Evolutionary conservation across 345 rosid genomes (phyloP).

Genomic region (Psidium guajava): DNA sequence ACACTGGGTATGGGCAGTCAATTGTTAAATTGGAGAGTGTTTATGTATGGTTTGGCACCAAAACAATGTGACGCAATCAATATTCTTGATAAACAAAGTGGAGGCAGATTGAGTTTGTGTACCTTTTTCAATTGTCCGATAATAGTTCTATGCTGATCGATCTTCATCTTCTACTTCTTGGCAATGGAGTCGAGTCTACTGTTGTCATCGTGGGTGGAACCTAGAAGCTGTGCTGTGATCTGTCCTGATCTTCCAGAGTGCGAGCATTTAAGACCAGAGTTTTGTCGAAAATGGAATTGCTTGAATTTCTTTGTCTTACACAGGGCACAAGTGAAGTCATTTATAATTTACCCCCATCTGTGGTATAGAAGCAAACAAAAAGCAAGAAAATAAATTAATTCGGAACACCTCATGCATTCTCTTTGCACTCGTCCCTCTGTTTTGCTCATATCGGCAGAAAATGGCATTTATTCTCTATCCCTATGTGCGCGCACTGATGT

Average conservation of each 20-base stretch:
- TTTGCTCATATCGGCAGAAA: background rate
- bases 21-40: background rate
- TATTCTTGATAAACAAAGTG: background rate
- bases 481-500: background rate
- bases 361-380: background rate
- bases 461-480: background rate
- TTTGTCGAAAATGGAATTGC: background rate
- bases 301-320: background rate
- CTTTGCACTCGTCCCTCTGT: background rate
- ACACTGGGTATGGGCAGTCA: background rate
- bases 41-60: background rate
- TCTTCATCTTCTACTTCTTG: background rate
- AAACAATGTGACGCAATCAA: background rate
- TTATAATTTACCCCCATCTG: background rate
- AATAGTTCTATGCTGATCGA: background rate
- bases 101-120: background rate
- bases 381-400: background rate
- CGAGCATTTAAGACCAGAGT: background rate
- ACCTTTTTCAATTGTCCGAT: background rate
- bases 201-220: background rate
- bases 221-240: background rate
- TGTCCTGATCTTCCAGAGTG: background rate
- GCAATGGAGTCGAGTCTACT: background rate
- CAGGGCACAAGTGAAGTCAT: background rate
- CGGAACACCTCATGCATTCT: background rate